Percentiles rank a stretch among this genome's conserved stretches.
Conservation (phyloP, 148 eudicot species). For the Persicaria maculosa region DNA sequence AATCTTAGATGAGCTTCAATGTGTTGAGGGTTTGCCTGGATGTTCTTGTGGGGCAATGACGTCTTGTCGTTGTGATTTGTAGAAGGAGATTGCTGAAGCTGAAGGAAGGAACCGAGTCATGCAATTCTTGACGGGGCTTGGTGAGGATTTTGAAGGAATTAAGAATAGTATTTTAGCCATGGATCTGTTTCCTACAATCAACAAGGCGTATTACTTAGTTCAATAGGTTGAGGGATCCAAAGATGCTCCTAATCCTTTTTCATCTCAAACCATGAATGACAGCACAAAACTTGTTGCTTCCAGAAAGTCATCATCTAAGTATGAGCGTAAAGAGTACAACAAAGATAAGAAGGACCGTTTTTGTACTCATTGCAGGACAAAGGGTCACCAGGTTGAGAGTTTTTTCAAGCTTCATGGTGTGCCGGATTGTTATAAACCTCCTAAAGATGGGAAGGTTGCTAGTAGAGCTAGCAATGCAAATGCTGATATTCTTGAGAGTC, state of each 20-base stretch:
- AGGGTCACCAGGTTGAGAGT: not conserved
- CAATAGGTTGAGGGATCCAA: not conserved
- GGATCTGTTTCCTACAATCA: not conserved
- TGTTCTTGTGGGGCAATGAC: not conserved
- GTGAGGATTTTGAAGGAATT: not conserved
- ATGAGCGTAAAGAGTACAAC: no score
- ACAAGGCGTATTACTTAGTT: not conserved
- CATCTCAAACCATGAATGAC: no score
- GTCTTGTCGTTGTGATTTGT: not conserved
- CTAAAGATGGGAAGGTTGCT: not conserved
- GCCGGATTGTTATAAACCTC: not conserved
- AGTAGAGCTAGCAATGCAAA: not conserved
- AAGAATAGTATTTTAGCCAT: not conserved
- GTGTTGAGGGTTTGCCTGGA: not conserved
- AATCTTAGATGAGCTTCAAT: not conserved
- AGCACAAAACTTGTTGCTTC: no score
- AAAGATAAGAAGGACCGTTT: not conserved
- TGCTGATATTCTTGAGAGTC: not conserved
- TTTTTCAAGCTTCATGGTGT: not conserved
- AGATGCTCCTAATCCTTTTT: not conserved
- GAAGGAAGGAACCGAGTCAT: not conserved
- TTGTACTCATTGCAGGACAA: not conserved
- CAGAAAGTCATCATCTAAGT: not conserved
- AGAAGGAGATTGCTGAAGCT: not conserved
- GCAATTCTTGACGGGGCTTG: not conserved